A percentile compares a stretch with the other conserved stretches of the same genome.
These are phyloP conservation scores for Lophiostoma macrostomum DNA, from an alignment of 495 filamentous ascomycete genomes.

Conservation along the genomic window DNA sequence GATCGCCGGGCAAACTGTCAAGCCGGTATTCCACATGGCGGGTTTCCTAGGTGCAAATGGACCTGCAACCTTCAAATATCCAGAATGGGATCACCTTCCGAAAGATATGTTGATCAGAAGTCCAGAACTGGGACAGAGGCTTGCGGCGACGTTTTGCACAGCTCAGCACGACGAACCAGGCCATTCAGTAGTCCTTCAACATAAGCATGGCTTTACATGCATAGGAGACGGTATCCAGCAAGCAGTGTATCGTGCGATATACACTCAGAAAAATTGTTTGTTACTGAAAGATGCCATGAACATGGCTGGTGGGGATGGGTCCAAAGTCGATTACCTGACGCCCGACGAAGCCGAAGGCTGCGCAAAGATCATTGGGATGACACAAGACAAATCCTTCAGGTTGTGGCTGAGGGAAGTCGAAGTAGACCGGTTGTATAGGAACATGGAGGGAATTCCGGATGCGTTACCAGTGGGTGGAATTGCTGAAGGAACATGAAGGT, in stretches of 20 bases:
- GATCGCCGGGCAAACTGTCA: slow-evolving; percentile 42
- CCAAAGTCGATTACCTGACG: slow-evolving; percentile 34
- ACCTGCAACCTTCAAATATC: slow-evolving; percentile 41
- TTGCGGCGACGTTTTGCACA: slow-evolving; percentile 32
- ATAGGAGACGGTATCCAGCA: slow-evolving; percentile 42
- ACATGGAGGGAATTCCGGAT: slow-evolving; percentile 25
- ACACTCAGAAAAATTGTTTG: slow-evolving; percentile 47
- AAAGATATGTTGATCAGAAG: slow-evolving; percentile 48
- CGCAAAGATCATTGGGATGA: slow-evolving; percentile 25
- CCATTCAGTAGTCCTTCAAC: slow-evolving; percentile 48
- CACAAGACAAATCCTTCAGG: slow-evolving; percentile 34
- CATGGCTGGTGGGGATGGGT: slow-evolving; percentile 24
- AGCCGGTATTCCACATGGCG: slow-evolving; percentile 46
- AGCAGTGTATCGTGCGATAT: slow-evolving; percentile 46
- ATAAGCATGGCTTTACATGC: slow-evolving; percentile 49
- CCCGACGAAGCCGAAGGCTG: slow-evolving; percentile 35
- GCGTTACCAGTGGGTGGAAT: slow-evolving; percentile 15
- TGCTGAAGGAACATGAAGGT: too few species aligned
- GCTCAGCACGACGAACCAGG: slow-evolving; percentile 18
- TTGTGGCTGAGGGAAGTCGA: slow-evolving; percentile 39
- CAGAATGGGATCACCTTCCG: not conserved
- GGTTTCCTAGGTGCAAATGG: slow-evolving; percentile 32
- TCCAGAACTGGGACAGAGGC: slow-evolving; percentile 35
- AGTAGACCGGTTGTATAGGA: slow-evolving; percentile 34
- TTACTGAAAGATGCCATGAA: slow-evolving; percentile 41